Evolutionary conservation across 2,329 filamentous ascomycete genomes (phyloP).

Genomic region (Calycina marina): DNA sequence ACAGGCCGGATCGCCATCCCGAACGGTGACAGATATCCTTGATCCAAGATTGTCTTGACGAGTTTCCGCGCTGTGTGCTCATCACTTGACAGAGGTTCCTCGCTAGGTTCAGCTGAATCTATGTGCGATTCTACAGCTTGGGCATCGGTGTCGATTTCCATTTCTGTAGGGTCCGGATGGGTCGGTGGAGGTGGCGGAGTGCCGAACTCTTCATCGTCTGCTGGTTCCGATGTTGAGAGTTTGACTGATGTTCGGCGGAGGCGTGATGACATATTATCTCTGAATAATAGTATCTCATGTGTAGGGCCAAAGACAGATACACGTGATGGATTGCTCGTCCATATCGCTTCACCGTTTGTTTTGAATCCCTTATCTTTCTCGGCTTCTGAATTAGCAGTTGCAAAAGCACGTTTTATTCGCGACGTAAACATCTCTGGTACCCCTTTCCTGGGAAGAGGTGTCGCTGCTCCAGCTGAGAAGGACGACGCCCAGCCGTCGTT

Average conservation of each 20-base stretch:
- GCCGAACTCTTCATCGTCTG: slow-evolving; percentile 21
- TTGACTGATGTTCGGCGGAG: slow-evolving; percentile 63
- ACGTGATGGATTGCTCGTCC: slow-evolving; percentile 77
- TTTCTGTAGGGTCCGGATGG: slow-evolving; percentile 14
- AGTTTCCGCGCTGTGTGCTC: slow-evolving; percentile 54
- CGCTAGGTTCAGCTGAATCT: slow-evolving; percentile 3
- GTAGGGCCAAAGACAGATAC: slow-evolving; percentile 74
- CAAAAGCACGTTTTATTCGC: slow-evolving; percentile 67
- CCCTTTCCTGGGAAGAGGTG: slow-evolving; percentile 51
- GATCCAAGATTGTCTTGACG: slow-evolving; percentile 83
- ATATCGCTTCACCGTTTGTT: slow-evolving; percentile 59
- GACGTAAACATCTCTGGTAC: slow-evolving; percentile 87
- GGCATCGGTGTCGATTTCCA: slow-evolving; percentile 30
- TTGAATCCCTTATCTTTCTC: slow-evolving; percentile 33
- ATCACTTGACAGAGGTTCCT: slow-evolving; percentile 11
- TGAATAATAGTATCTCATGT: slow-evolving; percentile 74
- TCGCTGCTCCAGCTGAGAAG: slow-evolving; percentile 62
- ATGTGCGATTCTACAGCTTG: slow-evolving; percentile 10
- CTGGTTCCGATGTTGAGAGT: slow-evolving; percentile 36
- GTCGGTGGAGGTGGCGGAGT: slow-evolving; percentile 6
- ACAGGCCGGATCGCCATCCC: slow-evolving; percentile 65
- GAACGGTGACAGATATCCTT: slow-evolving; percentile 81
- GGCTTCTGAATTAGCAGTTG: slow-evolving; percentile 58
- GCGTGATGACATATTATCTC: slow-evolving; percentile 73
- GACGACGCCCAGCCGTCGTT: slow-evolving; percentile 94